These are phyloP conservation scores for Ceratocystis harringtonii DNA, from an alignment of 2,329 filamentous ascomycete species.

Conservation along the genomic window DNA sequence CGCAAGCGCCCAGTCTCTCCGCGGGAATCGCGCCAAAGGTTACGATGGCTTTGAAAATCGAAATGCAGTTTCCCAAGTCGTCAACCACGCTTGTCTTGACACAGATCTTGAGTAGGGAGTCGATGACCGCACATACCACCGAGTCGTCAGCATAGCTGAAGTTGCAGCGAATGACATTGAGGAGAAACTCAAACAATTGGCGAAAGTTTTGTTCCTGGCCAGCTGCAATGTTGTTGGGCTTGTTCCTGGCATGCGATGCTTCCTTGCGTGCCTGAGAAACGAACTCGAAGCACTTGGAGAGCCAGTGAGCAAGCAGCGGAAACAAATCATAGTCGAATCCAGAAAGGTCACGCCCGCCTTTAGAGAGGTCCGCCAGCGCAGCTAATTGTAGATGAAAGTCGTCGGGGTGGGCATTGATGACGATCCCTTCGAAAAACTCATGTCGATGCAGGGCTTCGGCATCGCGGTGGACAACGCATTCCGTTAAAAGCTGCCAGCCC, in stretches of 20 bases:
- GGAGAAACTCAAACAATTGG: conserved; percentile 48
- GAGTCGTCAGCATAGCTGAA: conserved; percentile 51
- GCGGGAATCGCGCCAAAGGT: conserved; percentile 56
- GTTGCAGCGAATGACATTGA: conserved; percentile 61
- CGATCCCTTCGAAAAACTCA: conserved; percentile 49
- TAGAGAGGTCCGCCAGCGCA: conserved; percentile 46
- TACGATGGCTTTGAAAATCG: conserved; percentile 53
- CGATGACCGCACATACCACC: conserved; percentile 46
- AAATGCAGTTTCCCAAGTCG: conserved; percentile 53
- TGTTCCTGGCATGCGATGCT: conserved; percentile 26
- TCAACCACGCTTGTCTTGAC: conserved; percentile 47
- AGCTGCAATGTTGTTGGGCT: conserved; percentile 9
- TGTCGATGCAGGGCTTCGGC: conserved; percentile 52
- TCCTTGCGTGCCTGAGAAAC: conserved; percentile 38
- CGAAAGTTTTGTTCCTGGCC: conserved; percentile 48
- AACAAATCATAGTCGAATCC: conserved; percentile 55
- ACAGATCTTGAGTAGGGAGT: conserved; percentile 50
- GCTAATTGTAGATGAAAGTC: conserved; percentile 54
- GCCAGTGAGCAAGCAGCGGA: conserved; percentile 46
- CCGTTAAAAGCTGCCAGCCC: conserved; percentile 51
- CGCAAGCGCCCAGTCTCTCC: conserved; percentile 46
- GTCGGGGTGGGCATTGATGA: conserved; percentile 39
- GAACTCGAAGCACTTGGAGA: conserved; percentile 39
- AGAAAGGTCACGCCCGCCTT: conserved; percentile 44
- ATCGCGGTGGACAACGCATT: conserved; percentile 47